Evolutionary conservation across 2,329 filamentous ascomycete genomes (phyloP).

Genomic region (Rhynchosporium secalis): DNA sequence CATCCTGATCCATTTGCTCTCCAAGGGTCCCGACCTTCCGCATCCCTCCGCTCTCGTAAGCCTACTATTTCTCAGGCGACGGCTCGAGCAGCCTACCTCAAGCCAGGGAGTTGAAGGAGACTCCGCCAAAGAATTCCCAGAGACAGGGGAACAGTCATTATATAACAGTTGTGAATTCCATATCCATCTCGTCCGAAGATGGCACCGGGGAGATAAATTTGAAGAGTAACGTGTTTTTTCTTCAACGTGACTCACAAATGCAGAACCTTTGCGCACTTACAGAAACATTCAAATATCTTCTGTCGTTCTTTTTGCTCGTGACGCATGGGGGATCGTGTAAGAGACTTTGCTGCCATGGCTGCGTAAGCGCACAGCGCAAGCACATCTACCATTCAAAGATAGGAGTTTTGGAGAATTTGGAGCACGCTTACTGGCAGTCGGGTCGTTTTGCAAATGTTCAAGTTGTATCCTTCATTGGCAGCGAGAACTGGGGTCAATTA

Average conservation of each 20-base stretch:
- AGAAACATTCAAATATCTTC: conserved; percentile 17
- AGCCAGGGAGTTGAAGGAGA: not conserved
- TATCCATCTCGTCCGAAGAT: not conserved
- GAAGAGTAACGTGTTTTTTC: not conserved
- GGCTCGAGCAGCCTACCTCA: not conserved
- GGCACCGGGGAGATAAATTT: not conserved
- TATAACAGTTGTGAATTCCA: not conserved
- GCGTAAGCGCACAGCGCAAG: conserved; percentile 27
- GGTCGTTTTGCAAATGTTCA: conserved; percentile 19
- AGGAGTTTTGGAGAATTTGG: not conserved
- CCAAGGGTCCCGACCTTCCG: no score
- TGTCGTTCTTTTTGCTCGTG: conserved; percentile 26
- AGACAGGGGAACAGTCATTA: not conserved
- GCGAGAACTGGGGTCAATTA: conserved; percentile 5
- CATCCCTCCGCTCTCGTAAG: not conserved
- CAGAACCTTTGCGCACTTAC: conserved; percentile 25
- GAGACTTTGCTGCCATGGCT: conserved; percentile 39
- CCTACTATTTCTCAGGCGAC: not conserved
- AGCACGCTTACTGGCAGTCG: not conserved
- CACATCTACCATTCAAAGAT: not conserved
- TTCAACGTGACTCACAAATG: conserved; percentile 14
- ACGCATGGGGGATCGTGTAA: conserved; percentile 34
- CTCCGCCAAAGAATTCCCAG: not conserved
- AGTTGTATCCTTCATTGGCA: conserved; percentile 20
- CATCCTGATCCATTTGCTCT: not conserved